These are phyloP conservation scores for Podaxis sp. DNA, from an alignment of 768 basidiomycete genomes.

Conservation along the genomic window DNA sequence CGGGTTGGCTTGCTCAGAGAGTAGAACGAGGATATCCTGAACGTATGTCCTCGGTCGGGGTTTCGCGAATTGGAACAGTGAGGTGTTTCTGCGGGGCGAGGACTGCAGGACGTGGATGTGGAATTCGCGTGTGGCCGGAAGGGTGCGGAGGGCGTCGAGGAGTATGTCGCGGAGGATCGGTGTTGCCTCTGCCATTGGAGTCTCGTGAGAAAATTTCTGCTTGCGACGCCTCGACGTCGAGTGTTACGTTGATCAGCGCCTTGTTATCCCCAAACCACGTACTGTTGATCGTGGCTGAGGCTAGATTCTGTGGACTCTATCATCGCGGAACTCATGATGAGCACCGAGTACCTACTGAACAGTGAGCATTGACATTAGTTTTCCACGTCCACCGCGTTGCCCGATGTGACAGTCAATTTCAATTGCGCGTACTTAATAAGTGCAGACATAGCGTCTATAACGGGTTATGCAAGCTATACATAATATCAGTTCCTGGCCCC, in stretches of 20 bases:
- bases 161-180: slow-evolving; percentile 58
- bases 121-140: slow-evolving; percentile 71
- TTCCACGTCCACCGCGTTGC: background rate
- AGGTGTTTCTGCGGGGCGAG: slow-evolving; percentile 61
- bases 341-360: no score
- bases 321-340: no score
- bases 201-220: slow-evolving; percentile 3
- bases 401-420: background rate
- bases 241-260: background rate
- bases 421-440: background rate
- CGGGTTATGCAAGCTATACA: background rate
- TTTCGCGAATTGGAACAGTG: slow-evolving; percentile 73
- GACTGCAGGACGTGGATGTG: slow-evolving; percentile 77
- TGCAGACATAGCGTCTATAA: background rate
- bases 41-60: slow-evolving; percentile 66
- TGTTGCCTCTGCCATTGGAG: slow-evolving; percentile 11
- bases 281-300: background rate
- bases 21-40: slow-evolving; percentile 76
- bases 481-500: background rate
- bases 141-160: slow-evolving; percentile 48
- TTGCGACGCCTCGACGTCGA: background rate
- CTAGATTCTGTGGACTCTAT: background rate
- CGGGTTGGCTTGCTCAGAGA: slow-evolving; percentile 54
- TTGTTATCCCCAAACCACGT: background rate
- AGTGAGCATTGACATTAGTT: background rate